These are phyloP conservation scores for Phytophthora megakarya DNA, from an alignment of 352 stramenopile genomes.

Conservation along the genomic window DNA sequence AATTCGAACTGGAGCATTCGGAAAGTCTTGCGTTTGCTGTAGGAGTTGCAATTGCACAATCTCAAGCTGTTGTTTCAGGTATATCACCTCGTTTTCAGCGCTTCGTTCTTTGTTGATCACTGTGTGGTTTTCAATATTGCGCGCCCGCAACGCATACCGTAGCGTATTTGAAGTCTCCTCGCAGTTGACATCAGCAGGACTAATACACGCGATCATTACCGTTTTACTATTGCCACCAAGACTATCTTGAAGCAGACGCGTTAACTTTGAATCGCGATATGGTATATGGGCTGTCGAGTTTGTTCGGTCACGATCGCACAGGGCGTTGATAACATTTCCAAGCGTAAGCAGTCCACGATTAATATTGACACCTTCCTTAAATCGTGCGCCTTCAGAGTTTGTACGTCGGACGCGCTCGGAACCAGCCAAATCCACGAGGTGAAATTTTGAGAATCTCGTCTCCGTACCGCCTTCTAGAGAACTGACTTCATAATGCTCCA, in stretches of 20 bases:
- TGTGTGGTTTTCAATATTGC: constrained; percentile 98
- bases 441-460: constrained; percentile 86
- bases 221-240: constrained; percentile 92
- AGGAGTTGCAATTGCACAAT: constrained; percentile 66
- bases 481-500: constrained; percentile 66
- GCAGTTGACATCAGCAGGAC: constrained; percentile 80
- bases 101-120: constrained; percentile 97
- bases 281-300: constrained; percentile 61
- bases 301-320: constrained; percentile 83
- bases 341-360: constrained; percentile 94
- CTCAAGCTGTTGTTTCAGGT: constrained; percentile 73
- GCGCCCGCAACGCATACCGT: constrained; percentile 94
- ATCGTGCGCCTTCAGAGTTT: constrained; percentile 77
- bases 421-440: constrained; percentile 96
- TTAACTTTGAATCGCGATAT: constrained; percentile 93
- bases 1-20: neutral
- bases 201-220: constrained; percentile 89
- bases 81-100: constrained; percentile 72
- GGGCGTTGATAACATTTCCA: constrained; percentile 95
- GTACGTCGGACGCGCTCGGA: constrained; percentile 93
- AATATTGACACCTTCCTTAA: constrained; percentile 95
- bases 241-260: constrained; percentile 87
- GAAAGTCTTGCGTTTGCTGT: constrained; percentile 35
- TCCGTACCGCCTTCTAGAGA: constrained; percentile 35
- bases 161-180: constrained; percentile 97